Conservation (phyloP, 2,329 filamentous ascomycete genomes). For the Botryotinia narcissicola region DNA sequence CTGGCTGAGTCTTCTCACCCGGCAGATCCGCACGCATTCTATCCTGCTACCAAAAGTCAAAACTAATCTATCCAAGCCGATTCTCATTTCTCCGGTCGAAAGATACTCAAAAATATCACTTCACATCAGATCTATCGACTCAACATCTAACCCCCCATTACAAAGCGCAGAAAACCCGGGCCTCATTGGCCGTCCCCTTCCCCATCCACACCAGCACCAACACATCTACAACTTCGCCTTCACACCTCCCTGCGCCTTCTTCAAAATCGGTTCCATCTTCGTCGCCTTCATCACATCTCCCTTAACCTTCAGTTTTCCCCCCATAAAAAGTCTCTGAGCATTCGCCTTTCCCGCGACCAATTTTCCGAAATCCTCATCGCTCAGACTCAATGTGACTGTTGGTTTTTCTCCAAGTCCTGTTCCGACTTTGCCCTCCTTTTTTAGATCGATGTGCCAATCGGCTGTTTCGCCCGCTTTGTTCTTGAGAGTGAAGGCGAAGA, state of each 20-base stretch:
- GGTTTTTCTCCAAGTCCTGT: constrained; percentile 79
- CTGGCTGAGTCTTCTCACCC: background rate
- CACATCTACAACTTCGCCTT: constrained; percentile 21
- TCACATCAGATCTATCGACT: background rate
- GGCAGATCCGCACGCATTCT: background rate
- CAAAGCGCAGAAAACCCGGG: background rate
- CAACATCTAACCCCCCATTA: background rate
- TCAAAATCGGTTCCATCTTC: constrained; percentile 65
- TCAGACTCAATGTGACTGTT: constrained; percentile 80
- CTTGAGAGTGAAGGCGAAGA: constrained; percentile 92
- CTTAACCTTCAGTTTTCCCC: constrained; percentile 97
- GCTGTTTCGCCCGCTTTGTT: constrained; percentile 77
- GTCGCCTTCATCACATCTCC: constrained; percentile 98
- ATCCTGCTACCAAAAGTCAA: background rate
- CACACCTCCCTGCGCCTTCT: constrained; percentile 4
- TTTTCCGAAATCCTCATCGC: constrained; percentile 81
- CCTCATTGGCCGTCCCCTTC: background rate
- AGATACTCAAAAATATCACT: background rate
- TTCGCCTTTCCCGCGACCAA: constrained; percentile 86
- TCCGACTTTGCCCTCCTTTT: constrained; percentile 79
- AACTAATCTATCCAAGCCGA: background rate
- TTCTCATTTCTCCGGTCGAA: background rate
- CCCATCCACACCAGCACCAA: background rate
- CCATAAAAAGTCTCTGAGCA: constrained; percentile 90
- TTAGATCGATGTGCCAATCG: constrained; percentile 94